Conservation (phyloP, 1,139 yeast genomes). For the Schizosaccharomyces versatilis region DNA sequence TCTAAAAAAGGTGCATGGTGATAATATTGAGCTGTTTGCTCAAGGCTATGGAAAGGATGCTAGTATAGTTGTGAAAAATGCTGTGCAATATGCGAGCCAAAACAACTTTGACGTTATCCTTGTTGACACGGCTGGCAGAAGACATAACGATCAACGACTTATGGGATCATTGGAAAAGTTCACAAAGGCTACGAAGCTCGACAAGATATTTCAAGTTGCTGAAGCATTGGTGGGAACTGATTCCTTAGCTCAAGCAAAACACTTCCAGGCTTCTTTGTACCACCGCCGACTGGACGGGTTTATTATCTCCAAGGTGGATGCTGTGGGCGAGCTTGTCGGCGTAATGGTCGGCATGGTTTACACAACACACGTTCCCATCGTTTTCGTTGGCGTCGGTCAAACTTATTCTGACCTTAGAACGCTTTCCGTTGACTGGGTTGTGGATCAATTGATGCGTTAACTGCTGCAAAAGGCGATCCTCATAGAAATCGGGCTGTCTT, state of each 20-base stretch:
- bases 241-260: constrained; percentile 83
- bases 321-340: constrained; percentile 92
- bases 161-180: constrained; percentile 92
- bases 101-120: constrained; percentile 61
- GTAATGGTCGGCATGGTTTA: constrained; percentile 94
- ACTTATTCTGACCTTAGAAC: constrained; percentile 87
- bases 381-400: constrained; percentile 93
- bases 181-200: constrained; percentile 88
- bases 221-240: constrained; percentile 96
- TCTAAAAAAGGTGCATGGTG: constrained; percentile 39
- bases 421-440: constrained; percentile 84
- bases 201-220: constrained; percentile 93
- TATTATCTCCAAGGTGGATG: constrained; percentile 83
- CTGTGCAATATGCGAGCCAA: constrained; percentile 41
- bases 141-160: constrained; percentile 82
- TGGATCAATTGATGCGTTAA: constrained; percentile 43
- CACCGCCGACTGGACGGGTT: constrained; percentile 67
- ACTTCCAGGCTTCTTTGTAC: constrained; percentile 86
- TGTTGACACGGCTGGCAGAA: constrained; percentile 93
- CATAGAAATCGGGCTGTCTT: not conserved
- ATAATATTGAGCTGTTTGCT: constrained; percentile 34
- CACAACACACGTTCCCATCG: constrained; percentile 84
- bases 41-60: constrained; percentile 96
- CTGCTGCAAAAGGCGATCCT: not conserved
- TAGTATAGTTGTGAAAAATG: constrained; percentile 84